Conservation (phyloP, 208 protist genomes). For the Tritrichomonas musculus region DNA sequence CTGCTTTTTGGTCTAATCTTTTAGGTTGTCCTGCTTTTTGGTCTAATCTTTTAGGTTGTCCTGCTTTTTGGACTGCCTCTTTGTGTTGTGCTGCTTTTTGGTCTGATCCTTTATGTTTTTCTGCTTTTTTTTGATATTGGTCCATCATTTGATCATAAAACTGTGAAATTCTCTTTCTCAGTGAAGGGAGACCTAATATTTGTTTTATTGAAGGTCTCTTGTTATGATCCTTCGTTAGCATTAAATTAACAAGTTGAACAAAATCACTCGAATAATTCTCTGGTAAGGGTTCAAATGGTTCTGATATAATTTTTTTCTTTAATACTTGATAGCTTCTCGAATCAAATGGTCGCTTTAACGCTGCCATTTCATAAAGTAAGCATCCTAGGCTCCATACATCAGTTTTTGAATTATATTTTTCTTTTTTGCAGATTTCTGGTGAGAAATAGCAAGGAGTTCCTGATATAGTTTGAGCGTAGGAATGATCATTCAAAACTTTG, state of each 20-base stretch:
- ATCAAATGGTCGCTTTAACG: not conserved
- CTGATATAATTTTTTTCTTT: not conserved
- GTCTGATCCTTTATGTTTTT: too few relatives aligned
- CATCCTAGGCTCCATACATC: conserved; percentile 35
- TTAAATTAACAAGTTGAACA: not conserved
- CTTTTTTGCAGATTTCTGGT: conserved; percentile 35
- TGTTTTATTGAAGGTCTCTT: not conserved
- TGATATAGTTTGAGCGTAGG: not conserved
- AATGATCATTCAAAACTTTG: not conserved
- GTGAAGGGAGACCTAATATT: not conserved
- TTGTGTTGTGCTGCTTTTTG: too few relatives aligned
- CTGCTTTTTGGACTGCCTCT: too few relatives aligned
- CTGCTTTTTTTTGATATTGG: not conserved
- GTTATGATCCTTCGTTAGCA: not conserved
- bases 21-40: too few relatives aligned
- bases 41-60: too few relatives aligned
- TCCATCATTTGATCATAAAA: not conserved
- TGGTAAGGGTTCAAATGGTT: not conserved
- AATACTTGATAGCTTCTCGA: not conserved
- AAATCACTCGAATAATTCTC: not conserved
- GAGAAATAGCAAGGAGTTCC: conserved; percentile 36
- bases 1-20: too few relatives aligned
- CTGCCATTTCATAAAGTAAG: not conserved
- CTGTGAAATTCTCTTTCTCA: not conserved
- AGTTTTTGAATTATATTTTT: conserved; percentile 20